A percentile compares a stretch with the other conserved stretches of the same genome.
These are phyloP conservation scores for Gentiana macrophylla DNA, from an alignment of 257 asterid genomes.

Conservation along the genomic window DNA sequence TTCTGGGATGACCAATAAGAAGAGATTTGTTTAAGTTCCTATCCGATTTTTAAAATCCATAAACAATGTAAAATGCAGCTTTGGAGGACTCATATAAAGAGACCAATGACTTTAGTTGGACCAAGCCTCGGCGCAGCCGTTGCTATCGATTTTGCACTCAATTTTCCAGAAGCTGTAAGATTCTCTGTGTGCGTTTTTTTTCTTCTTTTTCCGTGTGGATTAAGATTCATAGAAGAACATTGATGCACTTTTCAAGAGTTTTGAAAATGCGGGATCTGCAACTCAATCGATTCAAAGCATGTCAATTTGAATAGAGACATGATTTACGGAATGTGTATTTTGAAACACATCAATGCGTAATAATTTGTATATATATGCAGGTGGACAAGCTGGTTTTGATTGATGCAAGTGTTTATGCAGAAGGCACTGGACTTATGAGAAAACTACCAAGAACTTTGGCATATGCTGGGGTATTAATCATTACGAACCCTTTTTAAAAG, in stretches of 20 bases:
- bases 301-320: too few species aligned
- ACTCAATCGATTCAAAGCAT: too few species aligned
- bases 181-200: background rate
- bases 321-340: too few species aligned
- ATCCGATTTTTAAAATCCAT: constrained; percentile 1
- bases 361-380: constrained; percentile 17
- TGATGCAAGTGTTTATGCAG: constrained; percentile 49
- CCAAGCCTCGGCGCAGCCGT: constrained; percentile 92
- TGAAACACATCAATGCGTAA: too few species aligned
- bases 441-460: constrained; percentile 49
- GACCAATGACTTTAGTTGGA: constrained; percentile 75
- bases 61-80: constrained; percentile 21
- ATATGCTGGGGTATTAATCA: constrained; percentile 41
- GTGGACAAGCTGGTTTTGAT: constrained; percentile 60
- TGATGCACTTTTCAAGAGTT: background rate
- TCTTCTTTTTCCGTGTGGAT: background rate
- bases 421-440: constrained; percentile 39
- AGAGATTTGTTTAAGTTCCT: background rate
- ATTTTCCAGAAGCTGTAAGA: constrained; percentile 76
- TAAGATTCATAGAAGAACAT: background rate
- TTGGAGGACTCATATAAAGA: constrained; percentile 63
- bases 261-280: background rate
- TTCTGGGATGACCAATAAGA: background rate
- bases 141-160: constrained; percentile 69
- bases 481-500: background rate